Evolutionary conservation across 176 grass and related monocot genomes (phyloP).

Genomic region (Paspalum notatum): DNA sequence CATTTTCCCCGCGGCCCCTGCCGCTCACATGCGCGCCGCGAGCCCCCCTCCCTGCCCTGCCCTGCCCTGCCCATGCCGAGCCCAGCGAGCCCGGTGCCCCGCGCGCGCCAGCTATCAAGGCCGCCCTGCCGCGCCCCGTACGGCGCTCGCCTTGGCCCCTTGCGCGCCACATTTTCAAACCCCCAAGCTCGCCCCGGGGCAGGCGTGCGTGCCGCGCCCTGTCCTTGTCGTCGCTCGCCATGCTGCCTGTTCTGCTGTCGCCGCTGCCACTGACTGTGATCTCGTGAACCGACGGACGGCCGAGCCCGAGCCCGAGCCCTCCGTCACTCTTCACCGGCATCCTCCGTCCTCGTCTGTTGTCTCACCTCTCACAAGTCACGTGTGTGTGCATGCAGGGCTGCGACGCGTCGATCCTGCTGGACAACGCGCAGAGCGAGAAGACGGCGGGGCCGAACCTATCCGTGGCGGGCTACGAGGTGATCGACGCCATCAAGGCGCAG

Average conservation of each 20-base stretch:
- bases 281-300: no score
- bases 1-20: background rate
- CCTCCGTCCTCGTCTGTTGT: no score
- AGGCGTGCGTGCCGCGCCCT: background rate
- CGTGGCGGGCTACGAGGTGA: conserved; percentile 68
- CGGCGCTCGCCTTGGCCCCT: conserved; percentile 26
- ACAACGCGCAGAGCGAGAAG: conserved; percentile 58
- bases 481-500: conserved; percentile 69
- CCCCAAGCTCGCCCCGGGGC: background rate
- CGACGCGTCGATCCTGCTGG: conserved; percentile 69
- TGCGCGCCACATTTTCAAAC: conserved; percentile 16
- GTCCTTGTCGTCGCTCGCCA: conserved; percentile 15
- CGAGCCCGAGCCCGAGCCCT: no score
- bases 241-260: background rate
- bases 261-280: no score
- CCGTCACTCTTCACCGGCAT: no score
- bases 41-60: no score
- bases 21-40: conserved; percentile 55
- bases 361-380: no score
- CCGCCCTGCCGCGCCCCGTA: conserved; percentile 34
- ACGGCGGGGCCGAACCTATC: conserved; percentile 52
- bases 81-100: conserved; percentile 1
- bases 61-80: background rate
- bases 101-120: conserved; percentile 41
- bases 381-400: conserved; percentile 39